Conservation (phyloP, 345 rosid genomes). For the Gossypium arboreum region DNA sequence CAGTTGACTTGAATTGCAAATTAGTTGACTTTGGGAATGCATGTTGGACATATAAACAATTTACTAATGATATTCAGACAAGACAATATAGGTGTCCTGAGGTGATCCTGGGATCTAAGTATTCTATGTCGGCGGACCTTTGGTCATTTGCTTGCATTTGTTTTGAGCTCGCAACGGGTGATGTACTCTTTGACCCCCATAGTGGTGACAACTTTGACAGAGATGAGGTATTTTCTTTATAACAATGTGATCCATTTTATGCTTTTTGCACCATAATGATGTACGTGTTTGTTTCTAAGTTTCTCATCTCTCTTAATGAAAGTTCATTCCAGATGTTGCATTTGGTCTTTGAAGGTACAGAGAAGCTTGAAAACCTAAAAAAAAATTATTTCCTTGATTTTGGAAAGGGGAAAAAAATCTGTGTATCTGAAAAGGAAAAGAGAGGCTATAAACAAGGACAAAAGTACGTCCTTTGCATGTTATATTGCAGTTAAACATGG, state of each 20-base stretch:
- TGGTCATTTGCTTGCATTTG: slow-evolving; percentile 82
- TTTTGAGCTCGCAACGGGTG: slow-evolving; percentile 78
- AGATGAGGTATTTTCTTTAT: slow-evolving; percentile 51
- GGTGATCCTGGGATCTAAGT: slow-evolving; percentile 72
- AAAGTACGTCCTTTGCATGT: background rate
- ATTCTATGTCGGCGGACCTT: slow-evolving; percentile 71
- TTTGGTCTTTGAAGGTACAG: background rate
- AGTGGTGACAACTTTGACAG: slow-evolving; percentile 67
- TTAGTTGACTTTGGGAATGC: slow-evolving; percentile 80
- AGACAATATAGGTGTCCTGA: slow-evolving; percentile 77
- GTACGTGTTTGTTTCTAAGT: background rate
- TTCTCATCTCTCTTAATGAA: background rate
- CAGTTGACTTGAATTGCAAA: slow-evolving; percentile 57
- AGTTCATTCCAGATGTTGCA: background rate
- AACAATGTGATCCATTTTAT: background rate
- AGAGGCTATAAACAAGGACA: background rate
- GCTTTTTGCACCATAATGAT: background rate
- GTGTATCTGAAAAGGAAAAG: background rate
- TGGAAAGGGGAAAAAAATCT: background rate
- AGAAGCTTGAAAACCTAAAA: background rate
- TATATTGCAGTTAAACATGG: background rate
- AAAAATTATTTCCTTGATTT: background rate
- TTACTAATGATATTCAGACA: slow-evolving; percentile 70
- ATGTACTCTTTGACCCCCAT: slow-evolving; percentile 74
- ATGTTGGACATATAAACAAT: slow-evolving; percentile 79